These are phyloP conservation scores for Xylaria sp. DNA, from an alignment of 2,329 filamentous ascomycete species.

Conservation along the genomic window DNA sequence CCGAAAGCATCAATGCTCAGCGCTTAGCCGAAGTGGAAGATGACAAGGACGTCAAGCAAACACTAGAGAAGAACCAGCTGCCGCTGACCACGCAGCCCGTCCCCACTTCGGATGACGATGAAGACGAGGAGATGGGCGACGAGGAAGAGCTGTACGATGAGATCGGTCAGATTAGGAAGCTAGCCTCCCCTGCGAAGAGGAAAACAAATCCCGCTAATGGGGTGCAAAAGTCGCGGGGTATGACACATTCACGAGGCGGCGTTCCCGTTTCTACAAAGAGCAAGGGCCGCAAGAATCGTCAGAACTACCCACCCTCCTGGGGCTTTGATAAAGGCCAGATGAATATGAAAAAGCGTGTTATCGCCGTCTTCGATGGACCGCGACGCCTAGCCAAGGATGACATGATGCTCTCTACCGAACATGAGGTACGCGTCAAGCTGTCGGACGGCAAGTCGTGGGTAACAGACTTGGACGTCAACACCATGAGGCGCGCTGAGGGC, in stretches of 20 bases:
- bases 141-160: constrained; percentile 72
- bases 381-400: constrained; percentile 96
- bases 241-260: constrained; percentile 82
- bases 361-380: constrained; percentile 90
- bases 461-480: constrained; percentile 93
- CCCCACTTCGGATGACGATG: constrained; percentile 56
- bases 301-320: constrained; percentile 94
- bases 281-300: constrained; percentile 86
- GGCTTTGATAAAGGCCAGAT: constrained; percentile 92
- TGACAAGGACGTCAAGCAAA: constrained; percentile 70
- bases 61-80: constrained; percentile 72
- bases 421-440: constrained; percentile 89
- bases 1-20: constrained; percentile 74
- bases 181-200: constrained; percentile 65
- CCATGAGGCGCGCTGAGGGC: constrained; percentile 86
- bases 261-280: constrained; percentile 66
- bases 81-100: constrained; percentile 57
- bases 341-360: constrained; percentile 97
- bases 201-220: constrained; percentile 68
- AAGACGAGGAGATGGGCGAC: constrained; percentile 68
- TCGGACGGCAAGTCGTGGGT: constrained; percentile 82
- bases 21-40: constrained; percentile 74
- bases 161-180: constrained; percentile 63
- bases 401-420: constrained; percentile 97
- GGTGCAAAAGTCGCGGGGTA: constrained; percentile 74